phyloP scores from a whole-genome alignment of 129 eudicot genomes.

The Arctium lappa region DNA sequence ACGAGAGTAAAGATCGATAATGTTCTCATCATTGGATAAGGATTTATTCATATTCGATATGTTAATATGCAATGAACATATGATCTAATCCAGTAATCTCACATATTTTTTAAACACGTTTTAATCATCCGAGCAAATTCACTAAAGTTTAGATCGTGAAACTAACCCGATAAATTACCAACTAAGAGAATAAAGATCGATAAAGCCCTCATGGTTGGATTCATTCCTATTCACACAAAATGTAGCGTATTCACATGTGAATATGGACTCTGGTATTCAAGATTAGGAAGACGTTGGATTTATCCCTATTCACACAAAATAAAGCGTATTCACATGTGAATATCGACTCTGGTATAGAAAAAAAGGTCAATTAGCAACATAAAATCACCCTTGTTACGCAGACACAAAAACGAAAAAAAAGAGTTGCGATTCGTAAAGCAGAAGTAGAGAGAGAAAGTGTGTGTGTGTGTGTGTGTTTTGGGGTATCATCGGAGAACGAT shows the following conservation, averaged over 20 bases:
- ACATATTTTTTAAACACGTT: too few relatives aligned
- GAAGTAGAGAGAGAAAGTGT: constrained; percentile 41
- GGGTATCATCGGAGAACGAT: constrained; percentile 45
- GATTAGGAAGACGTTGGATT: too few relatives aligned
- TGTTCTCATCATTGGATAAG: not conserved
- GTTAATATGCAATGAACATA: too few relatives aligned
- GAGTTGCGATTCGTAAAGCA: constrained; percentile 32
- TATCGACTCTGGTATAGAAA: not conserved
- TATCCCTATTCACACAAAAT: not conserved
- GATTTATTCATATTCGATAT: too few relatives aligned
- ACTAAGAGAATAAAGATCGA: not conserved
- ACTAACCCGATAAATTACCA: not conserved
- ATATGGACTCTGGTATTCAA: too few relatives aligned
- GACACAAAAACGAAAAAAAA: constrained; percentile 48
- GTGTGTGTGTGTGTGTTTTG: constrained; percentile 6
- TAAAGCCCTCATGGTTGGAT: not conserved
- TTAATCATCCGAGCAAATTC: too few relatives aligned
- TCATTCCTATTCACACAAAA: too few relatives aligned
- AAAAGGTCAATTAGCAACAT: constrained; percentile 14
- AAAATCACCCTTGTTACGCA: constrained; percentile 13
- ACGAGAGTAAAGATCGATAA: not conserved
- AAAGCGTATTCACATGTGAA: not conserved
- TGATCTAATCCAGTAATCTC: too few relatives aligned
- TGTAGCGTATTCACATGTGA: too few relatives aligned
- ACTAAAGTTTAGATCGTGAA: not conserved